These are phyloP conservation scores for Caryopteris hybrid DNA, from an alignment of 305 asterid genomes.

Conservation along the genomic window DNA sequence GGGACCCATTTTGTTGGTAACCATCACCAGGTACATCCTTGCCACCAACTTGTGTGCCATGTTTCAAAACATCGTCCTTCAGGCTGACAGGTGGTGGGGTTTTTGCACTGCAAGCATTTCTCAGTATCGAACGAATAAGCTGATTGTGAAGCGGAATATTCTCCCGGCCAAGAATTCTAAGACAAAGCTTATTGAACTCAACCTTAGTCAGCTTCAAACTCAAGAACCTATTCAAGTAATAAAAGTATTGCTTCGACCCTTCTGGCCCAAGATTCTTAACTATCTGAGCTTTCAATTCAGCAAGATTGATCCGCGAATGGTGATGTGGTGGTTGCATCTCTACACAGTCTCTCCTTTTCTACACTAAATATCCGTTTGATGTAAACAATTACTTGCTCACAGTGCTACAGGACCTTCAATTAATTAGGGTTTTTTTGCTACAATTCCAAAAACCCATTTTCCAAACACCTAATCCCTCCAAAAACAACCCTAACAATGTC, in stretches of 20 bases:
- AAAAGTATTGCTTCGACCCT: conserved; percentile 62
- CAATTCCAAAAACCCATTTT: conserved; percentile 43
- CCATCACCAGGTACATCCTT: conserved; percentile 41
- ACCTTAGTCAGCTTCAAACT: conserved; percentile 55
- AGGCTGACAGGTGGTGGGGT: conserved; percentile 41
- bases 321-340: conserved; percentile 55
- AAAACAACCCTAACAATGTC: conserved; percentile 34
- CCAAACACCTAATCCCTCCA: conserved; percentile 37
- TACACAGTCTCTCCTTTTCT: conserved; percentile 27
- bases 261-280: conserved; percentile 59
- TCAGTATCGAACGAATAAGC: conserved; percentile 54
- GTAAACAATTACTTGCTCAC: conserved; percentile 34
- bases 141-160: conserved; percentile 60
- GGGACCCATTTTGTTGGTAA: conserved; percentile 59
- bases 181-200: conserved; percentile 68
- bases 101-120: conserved; percentile 59
- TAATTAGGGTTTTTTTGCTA: conserved; percentile 60
- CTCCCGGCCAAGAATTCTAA: conserved; percentile 46
- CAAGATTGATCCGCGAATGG: conserved; percentile 57
- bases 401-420: conserved; percentile 32
- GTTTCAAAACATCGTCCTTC: conserved; percentile 39
- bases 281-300: conserved; percentile 59
- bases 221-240: conserved; percentile 55
- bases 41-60: conserved; percentile 31
- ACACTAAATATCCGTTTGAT: conserved; percentile 49